Percentiles rank a stretch among this genome's conserved stretches.
phyloP scores from a whole-genome alignment of 2,329 filamentous ascomycete species.

The Aureobasidium sp. region DNA sequence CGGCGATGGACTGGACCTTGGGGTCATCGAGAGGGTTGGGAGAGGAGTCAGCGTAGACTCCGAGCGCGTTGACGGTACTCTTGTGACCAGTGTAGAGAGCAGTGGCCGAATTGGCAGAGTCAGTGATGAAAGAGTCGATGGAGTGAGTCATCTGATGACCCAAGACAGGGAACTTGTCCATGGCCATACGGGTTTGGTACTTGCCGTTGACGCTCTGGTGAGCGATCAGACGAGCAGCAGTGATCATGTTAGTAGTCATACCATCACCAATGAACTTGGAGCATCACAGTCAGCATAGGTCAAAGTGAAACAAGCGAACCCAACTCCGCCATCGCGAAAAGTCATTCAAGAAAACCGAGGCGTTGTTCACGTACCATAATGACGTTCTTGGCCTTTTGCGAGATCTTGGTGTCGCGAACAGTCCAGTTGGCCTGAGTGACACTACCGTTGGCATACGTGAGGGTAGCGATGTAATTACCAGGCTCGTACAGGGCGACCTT shows the following conservation, averaged over 20 bases:
- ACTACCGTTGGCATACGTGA: constrained; percentile 67
- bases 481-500: constrained; percentile 70
- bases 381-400: constrained; percentile 76
- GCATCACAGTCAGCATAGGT: no score
- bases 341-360: no score
- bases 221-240: constrained; percentile 70
- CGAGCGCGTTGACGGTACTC: constrained; percentile 73
- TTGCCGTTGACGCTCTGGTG: constrained; percentile 81
- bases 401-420: constrained; percentile 62
- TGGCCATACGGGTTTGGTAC: constrained; percentile 62
- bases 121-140: constrained; percentile 77
- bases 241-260: constrained; percentile 69
- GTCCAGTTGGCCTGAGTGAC: constrained; percentile 69
- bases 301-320: no score
- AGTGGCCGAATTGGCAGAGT: constrained; percentile 77
- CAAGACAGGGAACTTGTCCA: constrained; percentile 77
- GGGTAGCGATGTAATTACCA: constrained; percentile 68
- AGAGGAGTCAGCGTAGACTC: constrained; percentile 74
- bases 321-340: no score
- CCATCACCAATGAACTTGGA: constrained; percentile 62
- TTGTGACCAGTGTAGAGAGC: constrained; percentile 80
- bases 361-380: constrained; percentile 43
- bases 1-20: constrained; percentile 77
- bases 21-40: constrained; percentile 70
- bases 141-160: constrained; percentile 87